phyloP scores from a whole-genome alignment of 2,329 filamentous ascomycete species.

The Piedraia hortae region DNA sequence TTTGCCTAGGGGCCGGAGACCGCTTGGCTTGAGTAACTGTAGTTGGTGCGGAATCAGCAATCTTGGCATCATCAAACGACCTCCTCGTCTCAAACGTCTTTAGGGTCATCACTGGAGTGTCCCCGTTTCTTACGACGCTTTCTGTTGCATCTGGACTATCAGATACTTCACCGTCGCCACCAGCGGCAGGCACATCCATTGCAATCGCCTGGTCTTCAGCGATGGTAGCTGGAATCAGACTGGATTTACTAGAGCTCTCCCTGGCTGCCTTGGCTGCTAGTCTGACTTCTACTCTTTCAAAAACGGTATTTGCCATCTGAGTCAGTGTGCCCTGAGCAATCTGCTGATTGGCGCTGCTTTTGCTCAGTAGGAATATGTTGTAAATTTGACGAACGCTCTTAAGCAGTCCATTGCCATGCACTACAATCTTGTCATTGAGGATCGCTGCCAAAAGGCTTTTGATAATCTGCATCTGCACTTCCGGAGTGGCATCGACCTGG shows the following conservation, averaged over 20 bases:
- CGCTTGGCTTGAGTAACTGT: constrained; percentile 33
- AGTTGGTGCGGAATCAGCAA: constrained; percentile 39
- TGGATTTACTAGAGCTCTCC: constrained; percentile 24
- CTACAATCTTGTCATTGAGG: constrained; percentile 93
- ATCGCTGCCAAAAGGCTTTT: constrained; percentile 90
- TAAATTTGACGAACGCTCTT: constrained; percentile 96
- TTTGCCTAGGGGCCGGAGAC: constrained; percentile 6
- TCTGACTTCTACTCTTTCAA: constrained; percentile 71
- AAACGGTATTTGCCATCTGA: constrained; percentile 96
- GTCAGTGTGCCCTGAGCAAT: constrained; percentile 90
- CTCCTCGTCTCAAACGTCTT: constrained; percentile 42
- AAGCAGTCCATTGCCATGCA: constrained; percentile 80
- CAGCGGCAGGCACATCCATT: constrained; percentile 8
- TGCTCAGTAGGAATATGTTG: constrained; percentile 91
- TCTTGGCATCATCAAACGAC: constrained; percentile 34
- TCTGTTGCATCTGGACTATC: constrained; percentile 11
- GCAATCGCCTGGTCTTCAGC: constrained; percentile 9
- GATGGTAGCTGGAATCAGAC: constrained; percentile 11
- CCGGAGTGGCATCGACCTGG: constrained; percentile 80
- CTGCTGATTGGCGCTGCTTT: constrained; percentile 82
- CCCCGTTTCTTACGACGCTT: constrained; percentile 8
- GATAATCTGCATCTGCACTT: constrained; percentile 92
- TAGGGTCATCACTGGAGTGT: constrained; percentile 30
- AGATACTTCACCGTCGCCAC: constrained; percentile 7
- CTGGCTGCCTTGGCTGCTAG: constrained; percentile 69